These are phyloP conservation scores for Piper betle DNA, from an alignment of 164 flowering plant species.

Conservation along the genomic window DNA sequence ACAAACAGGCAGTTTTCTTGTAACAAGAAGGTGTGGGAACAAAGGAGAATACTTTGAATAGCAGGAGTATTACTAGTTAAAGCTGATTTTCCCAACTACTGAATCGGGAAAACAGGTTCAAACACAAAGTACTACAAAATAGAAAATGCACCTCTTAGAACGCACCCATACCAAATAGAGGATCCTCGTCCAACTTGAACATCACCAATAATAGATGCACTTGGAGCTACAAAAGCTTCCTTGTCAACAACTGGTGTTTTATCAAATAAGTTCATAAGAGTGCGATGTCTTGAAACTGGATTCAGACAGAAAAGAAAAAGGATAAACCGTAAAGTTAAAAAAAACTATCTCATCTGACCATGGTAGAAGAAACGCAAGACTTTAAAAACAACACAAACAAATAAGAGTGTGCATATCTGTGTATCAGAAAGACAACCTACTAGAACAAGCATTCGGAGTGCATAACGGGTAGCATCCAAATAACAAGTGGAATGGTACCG, in stretches of 20 bases:
- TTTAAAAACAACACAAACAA: no score
- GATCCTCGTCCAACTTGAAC: slow-evolving; percentile 70
- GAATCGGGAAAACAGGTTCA: neutral
- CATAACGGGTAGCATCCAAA: no score
- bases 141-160: slow-evolving; percentile 60
- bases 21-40: no score
- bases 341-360: neutral
- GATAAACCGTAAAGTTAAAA: neutral
- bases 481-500: no score
- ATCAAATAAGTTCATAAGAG: slow-evolving; percentile 85
- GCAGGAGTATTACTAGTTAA: no score
- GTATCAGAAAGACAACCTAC: no score
- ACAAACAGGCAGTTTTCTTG: no score
- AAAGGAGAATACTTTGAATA: no score
- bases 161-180: slow-evolving; percentile 95
- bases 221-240: slow-evolving; percentile 88
- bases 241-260: slow-evolving; percentile 66
- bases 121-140: neutral
- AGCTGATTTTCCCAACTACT: no score
- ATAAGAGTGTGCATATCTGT: no score
- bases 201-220: slow-evolving; percentile 86
- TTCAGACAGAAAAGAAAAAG: slow-evolving; percentile 3
- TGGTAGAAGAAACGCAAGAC: neutral
- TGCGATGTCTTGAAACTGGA: slow-evolving; percentile 78
- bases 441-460: no score